Conservation (phyloP, 1,284 basidiomycete species). For the Fomitopsis pinicola region DNA sequence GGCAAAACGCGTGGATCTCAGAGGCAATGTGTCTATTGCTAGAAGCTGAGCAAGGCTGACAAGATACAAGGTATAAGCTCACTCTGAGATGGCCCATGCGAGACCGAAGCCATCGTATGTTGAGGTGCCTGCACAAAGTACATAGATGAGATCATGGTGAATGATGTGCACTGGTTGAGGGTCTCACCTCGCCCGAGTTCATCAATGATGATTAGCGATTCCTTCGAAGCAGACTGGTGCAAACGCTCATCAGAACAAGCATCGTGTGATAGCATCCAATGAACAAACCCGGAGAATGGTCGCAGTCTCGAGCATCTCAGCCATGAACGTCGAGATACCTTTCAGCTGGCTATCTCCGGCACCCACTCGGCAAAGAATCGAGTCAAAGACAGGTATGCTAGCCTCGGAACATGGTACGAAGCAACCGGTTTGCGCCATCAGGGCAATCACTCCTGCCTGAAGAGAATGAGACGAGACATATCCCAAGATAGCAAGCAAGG, state of each 20-base stretch:
- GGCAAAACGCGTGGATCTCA: slow-evolving; percentile 87
- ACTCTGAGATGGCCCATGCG: slow-evolving; percentile 99
- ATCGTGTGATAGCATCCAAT: not conserved
- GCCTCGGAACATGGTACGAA: slow-evolving; percentile 93
- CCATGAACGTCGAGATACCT: slow-evolving; percentile 99
- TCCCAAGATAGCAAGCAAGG: not conserved
- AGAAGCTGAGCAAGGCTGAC: not conserved
- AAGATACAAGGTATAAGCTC: not conserved
- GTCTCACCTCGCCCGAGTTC: slow-evolving; percentile 85
- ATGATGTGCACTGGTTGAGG: not conserved
- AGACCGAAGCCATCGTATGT: slow-evolving; percentile 99
- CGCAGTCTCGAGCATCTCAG: slow-evolving; percentile 98
- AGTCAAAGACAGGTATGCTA: slow-evolving; percentile 90
- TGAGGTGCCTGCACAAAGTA: slow-evolving; percentile 68
- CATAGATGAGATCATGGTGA: not conserved
- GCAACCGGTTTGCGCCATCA: slow-evolving; percentile 95
- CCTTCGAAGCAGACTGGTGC: slow-evolving; percentile 78
- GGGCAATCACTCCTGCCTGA: slow-evolving; percentile 86
- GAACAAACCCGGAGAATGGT: slow-evolving; percentile 82
- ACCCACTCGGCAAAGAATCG: slow-evolving; percentile 93
- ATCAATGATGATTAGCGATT: slow-evolving; percentile 97
- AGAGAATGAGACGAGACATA: not conserved
- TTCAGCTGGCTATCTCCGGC: slow-evolving; percentile 98
- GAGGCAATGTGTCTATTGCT: slow-evolving; percentile 81
- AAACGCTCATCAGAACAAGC: not conserved